These are phyloP conservation scores for Penstemon davidsonii DNA, from an alignment of 257 asterid genomes.

Conservation along the genomic window DNA sequence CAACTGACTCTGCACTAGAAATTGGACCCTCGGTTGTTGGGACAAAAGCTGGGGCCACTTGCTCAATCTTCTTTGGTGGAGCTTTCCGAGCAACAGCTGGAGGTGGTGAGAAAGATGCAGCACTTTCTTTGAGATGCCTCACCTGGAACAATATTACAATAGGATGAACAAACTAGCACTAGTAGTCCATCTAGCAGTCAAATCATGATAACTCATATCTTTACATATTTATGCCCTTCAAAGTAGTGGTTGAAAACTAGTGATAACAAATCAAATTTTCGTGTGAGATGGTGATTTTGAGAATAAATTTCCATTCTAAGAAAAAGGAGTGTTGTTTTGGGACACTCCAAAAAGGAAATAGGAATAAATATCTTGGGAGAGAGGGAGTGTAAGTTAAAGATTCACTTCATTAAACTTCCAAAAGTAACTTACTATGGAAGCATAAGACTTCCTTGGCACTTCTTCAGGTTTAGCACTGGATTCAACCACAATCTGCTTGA, in stretches of 20 bases:
- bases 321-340: too few species aligned
- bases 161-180: not conserved
- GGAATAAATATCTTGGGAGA: not conserved
- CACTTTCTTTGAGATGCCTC: conserved; percentile 69
- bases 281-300: too few species aligned
- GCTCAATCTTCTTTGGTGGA: conserved; percentile 50
- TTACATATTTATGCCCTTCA: too few species aligned
- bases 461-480: conserved; percentile 59
- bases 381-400: not conserved
- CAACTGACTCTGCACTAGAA: conserved; percentile 48
- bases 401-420: conserved; percentile 2
- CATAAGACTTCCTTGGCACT: conserved; percentile 82
- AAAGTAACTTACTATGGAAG: conserved; percentile 74
- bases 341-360: not conserved
- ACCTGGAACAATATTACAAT: conserved; percentile 57
- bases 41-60: conserved; percentile 41
- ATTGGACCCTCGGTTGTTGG: conserved; percentile 44
- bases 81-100: conserved; percentile 46
- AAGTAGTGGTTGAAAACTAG: too few species aligned
- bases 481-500: conserved; percentile 45
- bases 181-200: not conserved
- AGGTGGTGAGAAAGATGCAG: conserved; percentile 59
- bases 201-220: not conserved
- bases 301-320: too few species aligned
- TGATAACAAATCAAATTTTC: too few species aligned